These are phyloP conservation scores for Celoporthe dispersa DNA, from an alignment of 2,329 filamentous ascomycete species.

Conservation along the genomic window DNA sequence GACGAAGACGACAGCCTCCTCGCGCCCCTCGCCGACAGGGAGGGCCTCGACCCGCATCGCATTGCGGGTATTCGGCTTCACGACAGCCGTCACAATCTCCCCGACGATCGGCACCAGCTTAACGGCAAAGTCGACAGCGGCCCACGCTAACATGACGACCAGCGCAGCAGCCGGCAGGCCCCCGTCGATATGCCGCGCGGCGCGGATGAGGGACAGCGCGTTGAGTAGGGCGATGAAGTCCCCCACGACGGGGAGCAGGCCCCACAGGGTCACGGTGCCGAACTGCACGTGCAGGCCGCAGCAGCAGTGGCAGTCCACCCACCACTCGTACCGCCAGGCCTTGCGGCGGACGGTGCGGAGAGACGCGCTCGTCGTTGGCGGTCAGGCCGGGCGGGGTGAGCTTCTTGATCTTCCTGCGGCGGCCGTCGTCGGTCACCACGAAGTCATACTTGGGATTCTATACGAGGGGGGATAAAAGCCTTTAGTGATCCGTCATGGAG, in stretches of 20 bases:
- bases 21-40: slow-evolving; percentile 17
- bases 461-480: background rate
- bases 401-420: slow-evolving; percentile 27
- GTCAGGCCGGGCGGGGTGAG: slow-evolving; percentile 20
- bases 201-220: slow-evolving; percentile 26
- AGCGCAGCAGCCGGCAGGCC: slow-evolving; percentile 21
- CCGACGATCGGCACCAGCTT: slow-evolving; percentile 26
- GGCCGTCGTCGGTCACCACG: slow-evolving; percentile 24
- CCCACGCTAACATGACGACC: slow-evolving; percentile 23
- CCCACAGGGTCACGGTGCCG: slow-evolving; percentile 27
- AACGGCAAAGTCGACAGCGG: slow-evolving; percentile 25
- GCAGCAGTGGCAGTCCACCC: slow-evolving; percentile 30
- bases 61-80: slow-evolving; percentile 29
- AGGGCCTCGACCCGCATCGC: slow-evolving; percentile 22
- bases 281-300: slow-evolving; percentile 28
- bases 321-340: slow-evolving; percentile 30
- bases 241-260: slow-evolving; percentile 25
- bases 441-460: slow-evolving; percentile 29
- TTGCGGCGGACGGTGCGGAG: slow-evolving; percentile 26
- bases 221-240: slow-evolving; percentile 27
- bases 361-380: slow-evolving; percentile 22
- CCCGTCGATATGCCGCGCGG: slow-evolving; percentile 22
- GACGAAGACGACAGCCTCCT: background rate
- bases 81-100: slow-evolving; percentile 23
- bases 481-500: background rate